Percentiles rank a stretch among this genome's conserved stretches.
phyloP scores from a whole-genome alignment of 768 basidiomycete species.

The Macrolepiota fuliginosa region DNA sequence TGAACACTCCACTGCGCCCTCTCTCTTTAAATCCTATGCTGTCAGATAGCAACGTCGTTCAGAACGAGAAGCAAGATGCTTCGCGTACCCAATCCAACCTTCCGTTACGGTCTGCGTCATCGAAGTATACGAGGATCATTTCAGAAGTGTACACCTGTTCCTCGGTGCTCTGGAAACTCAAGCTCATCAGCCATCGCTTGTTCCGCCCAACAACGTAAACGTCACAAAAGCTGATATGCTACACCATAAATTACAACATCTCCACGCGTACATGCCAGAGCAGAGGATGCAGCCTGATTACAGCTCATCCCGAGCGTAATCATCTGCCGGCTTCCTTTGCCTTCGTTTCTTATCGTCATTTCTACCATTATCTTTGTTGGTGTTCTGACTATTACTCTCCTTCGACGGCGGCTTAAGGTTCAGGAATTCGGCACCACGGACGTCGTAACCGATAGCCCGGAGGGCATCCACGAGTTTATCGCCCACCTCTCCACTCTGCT shows the following conservation, averaged over 20 bases:
- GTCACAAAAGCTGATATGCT: not conserved
- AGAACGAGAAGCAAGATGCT: not conserved
- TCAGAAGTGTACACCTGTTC: not conserved
- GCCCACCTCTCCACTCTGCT: conserved; percentile 36
- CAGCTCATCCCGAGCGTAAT: conserved; percentile 3
- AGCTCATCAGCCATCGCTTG: not conserved
- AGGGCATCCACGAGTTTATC: conserved; percentile 48
- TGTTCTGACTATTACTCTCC: conserved; percentile 6
- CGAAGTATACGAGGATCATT: conserved; percentile 9
- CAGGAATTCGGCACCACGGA: conserved; percentile 25
- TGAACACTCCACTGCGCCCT: not conserved
- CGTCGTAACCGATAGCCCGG: conserved; percentile 51
- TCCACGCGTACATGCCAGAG: not conserved
- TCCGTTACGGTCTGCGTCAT: not conserved
- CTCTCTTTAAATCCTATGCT: not conserved
- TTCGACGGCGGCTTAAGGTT: conserved; percentile 3
- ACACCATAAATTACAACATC: conserved; percentile 10
- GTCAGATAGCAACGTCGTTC: not conserved
- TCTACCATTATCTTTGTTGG: conserved; percentile 5
- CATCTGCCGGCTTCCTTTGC: conserved; percentile 8
- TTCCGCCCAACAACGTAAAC: not conserved
- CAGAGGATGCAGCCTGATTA: not conserved
- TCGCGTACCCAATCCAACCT: not conserved
- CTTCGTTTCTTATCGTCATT: conserved; percentile 15
- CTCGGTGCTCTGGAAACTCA: conserved; percentile 1